These are phyloP conservation scores for Bruguiera parviflora DNA, from an alignment of 345 rosid species.

Conservation along the genomic window DNA sequence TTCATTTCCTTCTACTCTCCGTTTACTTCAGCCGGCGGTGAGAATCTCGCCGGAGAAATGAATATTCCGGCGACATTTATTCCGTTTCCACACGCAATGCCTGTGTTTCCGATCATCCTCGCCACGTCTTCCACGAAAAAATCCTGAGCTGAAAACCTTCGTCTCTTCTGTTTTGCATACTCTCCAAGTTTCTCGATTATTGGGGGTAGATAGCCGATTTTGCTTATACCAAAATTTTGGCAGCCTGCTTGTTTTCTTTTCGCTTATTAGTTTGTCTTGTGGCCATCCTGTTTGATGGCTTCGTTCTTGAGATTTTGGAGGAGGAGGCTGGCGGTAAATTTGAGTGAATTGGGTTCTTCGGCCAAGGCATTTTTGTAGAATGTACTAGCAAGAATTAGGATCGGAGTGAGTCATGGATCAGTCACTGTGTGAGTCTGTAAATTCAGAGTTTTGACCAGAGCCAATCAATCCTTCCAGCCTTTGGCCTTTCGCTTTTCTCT, in stretches of 20 bases:
- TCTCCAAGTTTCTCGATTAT: slow-evolving; percentile 9
- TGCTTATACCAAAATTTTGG: background rate
- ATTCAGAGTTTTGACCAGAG: background rate
- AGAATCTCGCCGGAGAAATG: slow-evolving; percentile 50
- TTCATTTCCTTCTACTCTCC: background rate
- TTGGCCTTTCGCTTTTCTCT: background rate
- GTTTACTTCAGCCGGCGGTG: slow-evolving; percentile 30
- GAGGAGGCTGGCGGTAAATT: background rate
- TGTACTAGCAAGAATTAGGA: slow-evolving; percentile 5
- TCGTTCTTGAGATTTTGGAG: background rate
- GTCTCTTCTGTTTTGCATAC: background rate
- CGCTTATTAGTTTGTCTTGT: background rate
- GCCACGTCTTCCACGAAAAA: slow-evolving; percentile 59
- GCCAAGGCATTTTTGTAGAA: background rate
- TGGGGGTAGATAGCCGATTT: slow-evolving; percentile 7
- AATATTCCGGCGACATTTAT: slow-evolving; percentile 31
- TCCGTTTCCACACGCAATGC: slow-evolving; percentile 34
- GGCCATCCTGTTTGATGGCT: background rate
- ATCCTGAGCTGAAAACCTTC: slow-evolving; percentile 3
- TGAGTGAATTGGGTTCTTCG: background rate
- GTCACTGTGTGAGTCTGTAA: slow-evolving; percentile 9
- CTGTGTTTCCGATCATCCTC: slow-evolving; percentile 57
- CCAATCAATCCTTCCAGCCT: background rate
- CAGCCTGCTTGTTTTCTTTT: background rate
- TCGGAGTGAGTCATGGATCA: slow-evolving; percentile 1